Conservation (phyloP, 1,284 basidiomycete species). For the Moniliophthora roreri region DNA sequence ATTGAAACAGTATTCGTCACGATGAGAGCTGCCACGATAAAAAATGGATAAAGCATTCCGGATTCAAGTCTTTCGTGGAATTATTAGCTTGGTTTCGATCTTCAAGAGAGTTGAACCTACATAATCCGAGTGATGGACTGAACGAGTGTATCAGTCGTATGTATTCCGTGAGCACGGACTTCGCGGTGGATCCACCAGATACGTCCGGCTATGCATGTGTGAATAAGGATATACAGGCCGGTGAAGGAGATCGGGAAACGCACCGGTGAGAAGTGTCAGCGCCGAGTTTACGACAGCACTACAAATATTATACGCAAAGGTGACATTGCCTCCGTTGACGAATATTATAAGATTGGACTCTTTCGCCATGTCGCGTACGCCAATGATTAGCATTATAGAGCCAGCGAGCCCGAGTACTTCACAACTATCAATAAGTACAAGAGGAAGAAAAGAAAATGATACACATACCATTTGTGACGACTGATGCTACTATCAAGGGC, state of each 20-base stretch:
- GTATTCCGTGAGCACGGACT: neutral
- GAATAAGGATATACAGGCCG: too few relatives aligned
- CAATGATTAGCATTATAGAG: too few relatives aligned
- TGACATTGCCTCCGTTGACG: neutral
- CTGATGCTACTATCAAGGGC: neutral
- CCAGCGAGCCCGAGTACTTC: too few relatives aligned
- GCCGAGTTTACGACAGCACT: neutral
- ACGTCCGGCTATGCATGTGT: neutral
- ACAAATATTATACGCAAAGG: neutral
- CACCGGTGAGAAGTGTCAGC: neutral
- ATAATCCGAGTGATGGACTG: too few relatives aligned
- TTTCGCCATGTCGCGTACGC: too few relatives aligned
- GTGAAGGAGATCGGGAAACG: neutral
- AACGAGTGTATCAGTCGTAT: constrained; percentile 3
- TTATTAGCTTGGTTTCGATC: too few relatives aligned
- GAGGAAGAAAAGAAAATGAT: neutral
- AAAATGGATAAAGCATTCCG: constrained; percentile 3
- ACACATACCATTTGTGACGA: neutral
- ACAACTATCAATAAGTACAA: neutral
- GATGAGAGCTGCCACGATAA: neutral
- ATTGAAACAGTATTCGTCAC: too few relatives aligned
- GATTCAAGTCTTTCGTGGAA: constrained; percentile 2
- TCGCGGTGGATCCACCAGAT: constrained; percentile 4
- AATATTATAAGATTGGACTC: neutral
- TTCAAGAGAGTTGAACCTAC: neutral